Evolutionary conservation across 1,284 basidiomycete species (phyloP), one percentile per base, ranked within the genome.

Genomic region (Leucoagaricus sp.): DNA sequence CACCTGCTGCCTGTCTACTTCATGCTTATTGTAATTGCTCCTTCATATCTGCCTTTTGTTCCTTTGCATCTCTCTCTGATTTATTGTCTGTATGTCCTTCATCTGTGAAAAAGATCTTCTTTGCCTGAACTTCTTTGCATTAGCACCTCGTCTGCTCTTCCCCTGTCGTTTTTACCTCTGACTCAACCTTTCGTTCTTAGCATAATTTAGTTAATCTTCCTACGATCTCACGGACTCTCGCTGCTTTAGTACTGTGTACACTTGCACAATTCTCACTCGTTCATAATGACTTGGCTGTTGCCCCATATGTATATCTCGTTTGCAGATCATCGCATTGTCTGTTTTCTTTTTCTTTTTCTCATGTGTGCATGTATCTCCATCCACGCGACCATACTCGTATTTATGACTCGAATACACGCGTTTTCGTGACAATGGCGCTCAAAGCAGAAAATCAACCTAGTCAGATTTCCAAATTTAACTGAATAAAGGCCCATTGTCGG

Each of bases 21-120:
- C 60, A 58, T 55, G 57, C 62, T 53, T 55, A 41, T 58, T 63
- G 48, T 56, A 57, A 41, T 26, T n/a, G 41, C 58, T 29, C 55
- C 55, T 45, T 57, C 54, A 45, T 48, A 46, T 49, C 41, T 53
- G 49, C 58, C 53, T 45, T 53, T 46, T 29, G 45, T 47, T 42
- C 19, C 41, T 19, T 47, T 41, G 46, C 52, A 53, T 58, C 63
- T 59, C 52, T 61, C 52, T 62, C 52, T 67, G 62, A 69, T 70
- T 71, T 71, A 71, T 69, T 67, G 59, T 49, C 64, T 34, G 65
- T 65, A 69, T 67, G 53, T 58, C 21, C 47, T 40, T 46, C 46
- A 58, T 60, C 50, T 58, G 45, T 25, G 13, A 29, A 13, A 48
- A 8, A 26, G 2, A 23, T 28, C 38, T 50, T 40, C 12, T 12